Evolutionary conservation across 148 eudicot species (phyloP), one percentile per base, ranked within the genome.

Genomic region (Rhododendron henanense): DNA sequence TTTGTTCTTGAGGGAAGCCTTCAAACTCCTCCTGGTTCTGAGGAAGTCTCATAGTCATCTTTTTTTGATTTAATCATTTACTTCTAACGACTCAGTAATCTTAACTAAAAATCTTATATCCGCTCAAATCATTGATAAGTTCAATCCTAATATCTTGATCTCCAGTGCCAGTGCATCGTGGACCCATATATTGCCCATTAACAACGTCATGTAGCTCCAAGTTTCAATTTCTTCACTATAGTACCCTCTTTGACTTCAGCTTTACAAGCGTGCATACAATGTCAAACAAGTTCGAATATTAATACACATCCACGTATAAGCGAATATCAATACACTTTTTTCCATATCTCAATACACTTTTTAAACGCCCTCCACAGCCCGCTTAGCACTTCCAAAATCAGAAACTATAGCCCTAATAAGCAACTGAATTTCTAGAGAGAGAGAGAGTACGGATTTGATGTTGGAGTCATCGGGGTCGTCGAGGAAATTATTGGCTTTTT

Each of bases 401-500:
- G 73, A 81, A 63, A 48, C n/a, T 44, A 61, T 31, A 39, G 3
- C 28, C 9, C 31, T 0, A 73, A 75, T 0, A 76, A 39, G 45
- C 16, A 76, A 16, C 65, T 5, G 65, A 59, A 69, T 11, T 21
- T 47, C 50, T 0, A 10, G 39, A 71, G 53, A 37, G 39, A 53
- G 28, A 4, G 41, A 18, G 47, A 37, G 15, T 92, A 95, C 98
- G 73, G 98, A 95, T 89, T 91, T 78, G 84, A 96, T 94, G 73
- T 84, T 92, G 57, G 93, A 85, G 81, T 93, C 94, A 0, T 93
- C 93, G 4, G 97, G 97, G 77, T 96, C 96, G 6, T 91, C 92
- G 59, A 93, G 92, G n/a, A 88, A 83, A 57, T 80, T 80, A 23
- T 77, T 86, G 67, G 16, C 59, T 47, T 65, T 50, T 35, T 84